A percentile compares a stretch with the other conserved stretches of the same genome.
phyloP scores from a whole-genome alignment of 169 alveolate species.

The Cryptosporidium parvum region DNA sequence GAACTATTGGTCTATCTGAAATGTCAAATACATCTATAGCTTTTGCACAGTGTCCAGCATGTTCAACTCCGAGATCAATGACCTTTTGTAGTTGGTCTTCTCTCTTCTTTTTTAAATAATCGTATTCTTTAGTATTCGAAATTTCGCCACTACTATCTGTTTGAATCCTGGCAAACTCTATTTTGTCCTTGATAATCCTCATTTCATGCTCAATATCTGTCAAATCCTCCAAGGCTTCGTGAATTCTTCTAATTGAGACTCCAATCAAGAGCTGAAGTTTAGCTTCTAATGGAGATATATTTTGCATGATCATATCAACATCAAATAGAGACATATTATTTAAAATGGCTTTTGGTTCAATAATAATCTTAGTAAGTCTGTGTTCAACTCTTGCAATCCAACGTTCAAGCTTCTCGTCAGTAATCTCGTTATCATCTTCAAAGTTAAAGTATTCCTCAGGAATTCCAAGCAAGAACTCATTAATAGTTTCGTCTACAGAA shows the following conservation, averaged over 20 bases:
- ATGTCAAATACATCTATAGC: constrained; percentile 73
- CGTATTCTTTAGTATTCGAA: neutral
- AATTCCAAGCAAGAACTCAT: constrained; percentile 45
- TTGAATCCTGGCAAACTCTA: constrained; percentile 37
- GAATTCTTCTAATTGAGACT: constrained; percentile 44
- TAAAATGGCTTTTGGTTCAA: constrained; percentile 30
- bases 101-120: constrained; percentile 1
- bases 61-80: constrained; percentile 43
- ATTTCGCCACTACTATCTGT: constrained; percentile 33
- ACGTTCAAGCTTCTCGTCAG: constrained; percentile 51
- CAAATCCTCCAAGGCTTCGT: constrained; percentile 36
- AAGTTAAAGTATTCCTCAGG: constrained; percentile 41
- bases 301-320: constrained; percentile 74
- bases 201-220: constrained; percentile 42
- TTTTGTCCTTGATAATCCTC: neutral
- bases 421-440: constrained; percentile 44
- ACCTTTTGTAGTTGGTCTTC: constrained; percentile 19
- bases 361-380: constrained; percentile 38
- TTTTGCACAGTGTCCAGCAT: constrained; percentile 51
- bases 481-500: constrained; percentile 52
- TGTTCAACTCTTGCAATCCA: constrained; percentile 71
- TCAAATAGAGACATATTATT: constrained; percentile 51
- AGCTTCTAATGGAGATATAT: constrained; percentile 53
- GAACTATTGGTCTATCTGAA: constrained; percentile 70
- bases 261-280: constrained; percentile 52